Percentiles rank a stretch among this genome's conserved stretches.
Conservation (phyloP, 352 stramenopile genomes). For the Phytophthora megakarya region DNA sequence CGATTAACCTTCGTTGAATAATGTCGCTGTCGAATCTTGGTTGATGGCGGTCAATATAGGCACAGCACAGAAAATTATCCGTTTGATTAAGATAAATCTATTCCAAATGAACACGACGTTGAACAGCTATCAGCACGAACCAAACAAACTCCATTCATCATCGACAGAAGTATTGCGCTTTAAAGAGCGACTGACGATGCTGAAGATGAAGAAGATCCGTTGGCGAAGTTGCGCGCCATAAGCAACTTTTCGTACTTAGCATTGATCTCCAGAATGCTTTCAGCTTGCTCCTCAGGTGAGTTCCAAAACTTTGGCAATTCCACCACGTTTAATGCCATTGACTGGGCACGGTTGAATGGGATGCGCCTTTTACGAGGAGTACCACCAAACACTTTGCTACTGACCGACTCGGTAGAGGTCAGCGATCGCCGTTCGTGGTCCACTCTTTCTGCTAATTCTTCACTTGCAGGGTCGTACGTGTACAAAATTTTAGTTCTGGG, state of each 20-base stretch:
- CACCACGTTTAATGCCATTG: conserved; percentile 47
- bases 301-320: conserved; percentile 50
- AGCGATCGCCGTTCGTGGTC: conserved; percentile 30
- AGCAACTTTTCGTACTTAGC: conserved; percentile 52
- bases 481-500: conserved; percentile 34
- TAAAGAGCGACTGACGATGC: conserved; percentile 34
- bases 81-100: conserved; percentile 13
- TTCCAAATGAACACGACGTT: conserved; percentile 1
- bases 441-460: conserved; percentile 30
- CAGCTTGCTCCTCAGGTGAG: conserved; percentile 40
- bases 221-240: conserved; percentile 28
- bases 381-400: conserved; percentile 17
- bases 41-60: not conserved
- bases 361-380: conserved; percentile 16
- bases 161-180: not conserved
- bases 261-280: conserved; percentile 46
- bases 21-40: not conserved
- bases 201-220: conserved; percentile 28
- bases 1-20: conserved; percentile 14
- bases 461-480: conserved; percentile 36
- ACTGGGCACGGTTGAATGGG: conserved; percentile 33
- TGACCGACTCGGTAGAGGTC: conserved; percentile 9
- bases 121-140: not conserved
- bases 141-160: not conserved
- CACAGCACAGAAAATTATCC: conserved; percentile 3